Conservation (phyloP, 768 basidiomycete species). For the Auricularia heimuer region DNA sequence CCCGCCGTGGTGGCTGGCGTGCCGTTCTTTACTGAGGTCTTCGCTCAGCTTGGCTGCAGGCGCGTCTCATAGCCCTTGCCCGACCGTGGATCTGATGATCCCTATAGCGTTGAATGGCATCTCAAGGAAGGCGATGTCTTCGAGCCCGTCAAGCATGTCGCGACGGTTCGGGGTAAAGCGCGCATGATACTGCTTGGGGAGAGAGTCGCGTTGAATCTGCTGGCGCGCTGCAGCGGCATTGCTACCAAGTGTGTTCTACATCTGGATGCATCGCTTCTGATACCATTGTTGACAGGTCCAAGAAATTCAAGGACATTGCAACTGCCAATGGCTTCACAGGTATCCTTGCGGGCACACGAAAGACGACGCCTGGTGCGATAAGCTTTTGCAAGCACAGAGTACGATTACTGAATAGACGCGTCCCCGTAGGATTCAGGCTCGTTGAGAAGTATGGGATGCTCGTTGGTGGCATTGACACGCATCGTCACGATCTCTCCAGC, state of each 20-base stretch:
- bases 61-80: constrained; percentile 32
- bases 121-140: constrained; percentile 75
- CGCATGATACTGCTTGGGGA: constrained; percentile 85
- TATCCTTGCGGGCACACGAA: constrained; percentile 87
- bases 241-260: constrained; percentile 62
- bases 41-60: constrained; percentile 82
- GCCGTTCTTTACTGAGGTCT: constrained; percentile 93
- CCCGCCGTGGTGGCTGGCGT: constrained; percentile 80
- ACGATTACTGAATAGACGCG: constrained; percentile 1
- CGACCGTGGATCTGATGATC: background rate
- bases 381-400: background rate
- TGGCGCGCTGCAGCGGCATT: constrained; percentile 94
- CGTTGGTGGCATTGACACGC: constrained; percentile 91
- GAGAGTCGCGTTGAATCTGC: constrained; percentile 82
- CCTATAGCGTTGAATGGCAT: constrained; percentile 84
- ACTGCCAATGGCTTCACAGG: constrained; percentile 71
- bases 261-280: background rate
- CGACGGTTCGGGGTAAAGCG: constrained; percentile 85
- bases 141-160: constrained; percentile 73
- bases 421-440: constrained; percentile 65
- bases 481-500: constrained; percentile 91
- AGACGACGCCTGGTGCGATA: constrained; percentile 78
- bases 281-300: constrained; percentile 47
- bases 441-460: constrained; percentile 99
- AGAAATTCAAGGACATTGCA: constrained; percentile 70